A percentile compares a stretch with the other conserved stretches of the same genome.
phyloP scores from a whole-genome alignment of 495 filamentous ascomycete genomes.

The Neurospora pannonica region DNA sequence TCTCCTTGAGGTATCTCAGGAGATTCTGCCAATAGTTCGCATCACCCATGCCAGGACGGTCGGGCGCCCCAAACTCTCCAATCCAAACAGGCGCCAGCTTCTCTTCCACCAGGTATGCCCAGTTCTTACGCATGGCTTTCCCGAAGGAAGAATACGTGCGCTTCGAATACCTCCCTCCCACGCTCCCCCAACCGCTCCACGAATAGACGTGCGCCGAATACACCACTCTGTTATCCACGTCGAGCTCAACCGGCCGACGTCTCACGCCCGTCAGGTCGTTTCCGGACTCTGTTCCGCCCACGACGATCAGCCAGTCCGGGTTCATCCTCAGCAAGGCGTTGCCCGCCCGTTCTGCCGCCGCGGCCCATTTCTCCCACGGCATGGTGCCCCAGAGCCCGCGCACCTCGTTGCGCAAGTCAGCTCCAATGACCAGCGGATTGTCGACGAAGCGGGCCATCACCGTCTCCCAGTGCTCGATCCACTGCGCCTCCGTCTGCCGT shows the following conservation, averaged over 20 bases:
- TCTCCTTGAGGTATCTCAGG: slow-evolving; percentile 39
- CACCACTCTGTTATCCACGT: slow-evolving; percentile 42
- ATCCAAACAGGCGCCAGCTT: slow-evolving; percentile 52
- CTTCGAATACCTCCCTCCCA: slow-evolving; percentile 40
- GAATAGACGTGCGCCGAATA: slow-evolving; percentile 53
- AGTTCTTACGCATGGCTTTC: slow-evolving; percentile 48
- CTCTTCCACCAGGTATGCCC: slow-evolving; percentile 50
- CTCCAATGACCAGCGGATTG: slow-evolving; percentile 47
- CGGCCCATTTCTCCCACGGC: slow-evolving; percentile 48
- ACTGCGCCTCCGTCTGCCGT: slow-evolving; percentile 45
- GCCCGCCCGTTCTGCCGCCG: slow-evolving; percentile 46
- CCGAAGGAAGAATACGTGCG: slow-evolving; percentile 48
- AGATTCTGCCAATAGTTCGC: slow-evolving; percentile 51
- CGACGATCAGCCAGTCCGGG: slow-evolving; percentile 50
- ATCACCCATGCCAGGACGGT: slow-evolving; percentile 38
- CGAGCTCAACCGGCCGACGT: slow-evolving; percentile 42
- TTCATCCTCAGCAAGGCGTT: slow-evolving; percentile 46
- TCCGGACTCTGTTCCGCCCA: slow-evolving; percentile 50
- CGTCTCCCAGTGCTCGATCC: slow-evolving; percentile 51
- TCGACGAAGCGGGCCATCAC: slow-evolving; percentile 42
- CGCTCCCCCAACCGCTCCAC: slow-evolving; percentile 53
- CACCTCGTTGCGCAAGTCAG: slow-evolving; percentile 52
- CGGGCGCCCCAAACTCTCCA: slow-evolving; percentile 48
- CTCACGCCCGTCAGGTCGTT: slow-evolving; percentile 46
- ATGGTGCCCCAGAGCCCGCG: slow-evolving; percentile 54